A percentile compares a stretch with the other conserved stretches of the same genome.
These are phyloP conservation scores for Daldinia sp. DNA, from an alignment of 2,329 filamentous ascomycete genomes.

Conservation along the genomic window DNA sequence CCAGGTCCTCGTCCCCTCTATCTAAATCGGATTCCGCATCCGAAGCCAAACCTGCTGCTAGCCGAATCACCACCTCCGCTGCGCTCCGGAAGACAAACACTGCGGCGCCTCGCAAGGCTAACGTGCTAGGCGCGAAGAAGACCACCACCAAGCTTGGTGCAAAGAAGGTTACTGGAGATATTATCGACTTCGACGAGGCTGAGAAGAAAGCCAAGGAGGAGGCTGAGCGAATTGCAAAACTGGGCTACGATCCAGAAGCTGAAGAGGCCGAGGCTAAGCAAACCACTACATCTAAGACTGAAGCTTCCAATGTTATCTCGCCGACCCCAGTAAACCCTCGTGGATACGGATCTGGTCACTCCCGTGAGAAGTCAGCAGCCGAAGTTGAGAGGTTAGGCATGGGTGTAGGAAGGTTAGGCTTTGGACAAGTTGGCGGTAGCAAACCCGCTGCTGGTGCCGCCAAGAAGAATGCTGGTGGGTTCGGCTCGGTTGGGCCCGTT, in stretches of 20 bases:
- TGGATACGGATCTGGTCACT: constrained; percentile 72
- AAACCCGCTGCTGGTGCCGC: constrained; percentile 68
- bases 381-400: constrained; percentile 92
- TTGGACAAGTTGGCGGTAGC: constrained; percentile 81
- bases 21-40: constrained; percentile 68
- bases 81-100: constrained; percentile 82
- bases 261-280: constrained; percentile 70
- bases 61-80: constrained; percentile 80
- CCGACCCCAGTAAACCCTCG: constrained; percentile 81
- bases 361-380: constrained; percentile 73
- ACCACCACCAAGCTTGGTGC: constrained; percentile 83
- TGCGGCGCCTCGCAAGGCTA: constrained; percentile 79
- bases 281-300: constrained; percentile 52
- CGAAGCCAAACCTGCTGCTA: constrained; percentile 71
- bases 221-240: constrained; percentile 92
- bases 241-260: constrained; percentile 94
- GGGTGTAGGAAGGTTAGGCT: constrained; percentile 86
- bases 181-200: constrained; percentile 96
- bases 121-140: constrained; percentile 89
- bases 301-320: constrained; percentile 73
- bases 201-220: constrained; percentile 98
- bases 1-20: constrained; percentile 88
- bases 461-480: constrained; percentile 84
- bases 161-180: constrained; percentile 85
- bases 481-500: constrained; percentile 84